phyloP scores from a whole-genome alignment of 352 stramenopile species.

The Phytophthora europaea region DNA sequence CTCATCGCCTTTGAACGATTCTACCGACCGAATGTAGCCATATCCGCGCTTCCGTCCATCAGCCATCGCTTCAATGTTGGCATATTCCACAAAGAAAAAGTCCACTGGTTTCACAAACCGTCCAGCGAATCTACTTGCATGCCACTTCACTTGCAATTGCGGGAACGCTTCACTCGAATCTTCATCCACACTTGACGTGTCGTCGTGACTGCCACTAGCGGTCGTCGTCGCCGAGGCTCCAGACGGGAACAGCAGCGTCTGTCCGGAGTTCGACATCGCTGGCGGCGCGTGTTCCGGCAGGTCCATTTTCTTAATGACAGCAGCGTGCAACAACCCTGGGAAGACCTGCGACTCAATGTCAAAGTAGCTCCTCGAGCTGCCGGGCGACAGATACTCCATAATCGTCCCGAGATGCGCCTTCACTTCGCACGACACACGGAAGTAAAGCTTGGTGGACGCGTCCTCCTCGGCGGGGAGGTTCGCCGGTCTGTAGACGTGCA shows the following conservation, averaged over 20 bases:
- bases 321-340: constrained; percentile 77
- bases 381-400: constrained; percentile 83
- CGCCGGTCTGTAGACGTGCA: constrained; percentile 78
- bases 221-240: constrained; percentile 37
- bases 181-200: constrained; percentile 59
- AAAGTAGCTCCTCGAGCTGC: constrained; percentile 77
- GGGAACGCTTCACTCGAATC: constrained; percentile 59
- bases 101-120: constrained; percentile 87
- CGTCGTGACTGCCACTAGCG: constrained; percentile 47
- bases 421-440: constrained; percentile 86
- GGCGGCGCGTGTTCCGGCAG: constrained; percentile 40
- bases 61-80: constrained; percentile 76
- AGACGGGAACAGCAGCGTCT: constrained; percentile 37
- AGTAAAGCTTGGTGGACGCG: constrained; percentile 71
- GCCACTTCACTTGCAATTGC: constrained; percentile 87
- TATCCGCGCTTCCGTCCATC: constrained; percentile 77
- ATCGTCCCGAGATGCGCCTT: constrained; percentile 83
- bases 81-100: constrained; percentile 91
- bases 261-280: constrained; percentile 25
- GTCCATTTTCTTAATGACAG: constrained; percentile 86
- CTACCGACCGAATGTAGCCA: constrained; percentile 82
- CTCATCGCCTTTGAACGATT: constrained; percentile 88
- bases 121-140: constrained; percentile 83
- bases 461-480: constrained; percentile 55
- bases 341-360: constrained; percentile 89